These are phyloP conservation scores for Xerocomus minutiporus DNA, from an alignment of 1,284 basidiomycete genomes.

Conservation along the genomic window DNA sequence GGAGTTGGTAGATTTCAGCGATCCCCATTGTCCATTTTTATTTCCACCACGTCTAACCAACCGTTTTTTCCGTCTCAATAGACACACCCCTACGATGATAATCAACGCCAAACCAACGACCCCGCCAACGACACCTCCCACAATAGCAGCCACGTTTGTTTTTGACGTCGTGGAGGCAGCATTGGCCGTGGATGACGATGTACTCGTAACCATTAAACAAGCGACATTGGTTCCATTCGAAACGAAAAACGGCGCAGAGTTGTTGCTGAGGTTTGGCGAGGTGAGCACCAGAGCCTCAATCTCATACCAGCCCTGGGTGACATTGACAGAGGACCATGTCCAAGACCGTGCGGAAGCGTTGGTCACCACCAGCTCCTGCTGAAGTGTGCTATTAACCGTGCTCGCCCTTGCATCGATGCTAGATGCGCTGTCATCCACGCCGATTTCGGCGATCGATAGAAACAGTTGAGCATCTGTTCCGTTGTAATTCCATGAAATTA, in stretches of 20 bases:
- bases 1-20: constrained; percentile 25
- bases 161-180: constrained; percentile 12
- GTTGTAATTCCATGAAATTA: constrained; percentile 39
- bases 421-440: constrained; percentile 19
- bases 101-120: constrained; percentile 30
- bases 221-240: constrained; percentile 35
- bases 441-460: constrained; percentile 35
- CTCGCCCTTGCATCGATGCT: constrained; percentile 10
- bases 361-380: constrained; percentile 20
- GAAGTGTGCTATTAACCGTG: constrained; percentile 3
- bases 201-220: constrained; percentile 30
- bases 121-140: constrained; percentile 41
- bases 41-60: not conserved
- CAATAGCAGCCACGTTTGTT: constrained; percentile 37
- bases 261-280: constrained; percentile 1
- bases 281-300: constrained; percentile 22
- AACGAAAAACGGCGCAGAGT: constrained; percentile 39
- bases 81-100: constrained; percentile 30
- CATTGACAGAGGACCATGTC: constrained; percentile 36
- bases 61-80: constrained; percentile 26
- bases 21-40: constrained; percentile 23
- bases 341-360: constrained; percentile 15
- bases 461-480: constrained; percentile 27
- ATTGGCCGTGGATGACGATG: constrained; percentile 9
- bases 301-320: constrained; percentile 43